These are phyloP conservation scores for Penicillium tannophilum DNA, from an alignment of 495 filamentous ascomycete genomes.

Conservation along the genomic window DNA sequence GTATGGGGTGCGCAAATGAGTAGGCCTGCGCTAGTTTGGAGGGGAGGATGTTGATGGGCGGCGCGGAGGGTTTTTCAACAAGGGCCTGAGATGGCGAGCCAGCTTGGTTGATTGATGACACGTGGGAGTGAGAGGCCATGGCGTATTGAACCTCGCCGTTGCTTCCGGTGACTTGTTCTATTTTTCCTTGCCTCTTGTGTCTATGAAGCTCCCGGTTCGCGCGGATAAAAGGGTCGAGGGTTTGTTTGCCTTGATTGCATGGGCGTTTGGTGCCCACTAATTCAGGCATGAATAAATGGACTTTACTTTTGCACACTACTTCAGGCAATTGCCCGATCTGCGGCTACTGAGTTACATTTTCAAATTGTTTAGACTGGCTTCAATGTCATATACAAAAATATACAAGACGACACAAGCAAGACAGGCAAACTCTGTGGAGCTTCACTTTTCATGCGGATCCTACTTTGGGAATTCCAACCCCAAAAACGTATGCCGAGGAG, in stretches of 20 bases:
- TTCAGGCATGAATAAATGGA: neutral
- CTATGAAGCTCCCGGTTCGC: conserved; percentile 21
- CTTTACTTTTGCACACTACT: neutral
- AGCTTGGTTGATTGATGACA: conserved; percentile 14
- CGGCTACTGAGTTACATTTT: too few relatives aligned
- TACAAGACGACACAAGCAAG: neutral
- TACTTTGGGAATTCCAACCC: neutral
- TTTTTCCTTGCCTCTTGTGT: neutral
- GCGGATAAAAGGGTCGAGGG: conserved; percentile 10
- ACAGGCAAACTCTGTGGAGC: neutral
- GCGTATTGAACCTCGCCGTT: conserved; percentile 18
- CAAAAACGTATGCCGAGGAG: neutral
- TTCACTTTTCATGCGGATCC: neutral
- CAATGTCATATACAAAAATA: neutral
- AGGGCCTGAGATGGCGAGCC: conserved; percentile 24
- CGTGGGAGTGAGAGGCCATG: conserved; percentile 27
- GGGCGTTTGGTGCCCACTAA: neutral
- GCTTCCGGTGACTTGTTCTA: neutral
- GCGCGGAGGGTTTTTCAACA: conserved; percentile 33
- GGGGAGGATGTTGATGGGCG: conserved; percentile 46
- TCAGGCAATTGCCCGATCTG: neutral
- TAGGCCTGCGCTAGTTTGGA: conserved; percentile 51
- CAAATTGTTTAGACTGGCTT: neutral
- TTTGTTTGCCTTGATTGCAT: conserved; percentile 21
- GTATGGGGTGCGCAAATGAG: conserved; percentile 63